A percentile compares a stretch with the other conserved stretches of the same genome.
Evolutionary conservation across 306 rosid species (phyloP).

Genomic region (Prunus campanulata): DNA sequence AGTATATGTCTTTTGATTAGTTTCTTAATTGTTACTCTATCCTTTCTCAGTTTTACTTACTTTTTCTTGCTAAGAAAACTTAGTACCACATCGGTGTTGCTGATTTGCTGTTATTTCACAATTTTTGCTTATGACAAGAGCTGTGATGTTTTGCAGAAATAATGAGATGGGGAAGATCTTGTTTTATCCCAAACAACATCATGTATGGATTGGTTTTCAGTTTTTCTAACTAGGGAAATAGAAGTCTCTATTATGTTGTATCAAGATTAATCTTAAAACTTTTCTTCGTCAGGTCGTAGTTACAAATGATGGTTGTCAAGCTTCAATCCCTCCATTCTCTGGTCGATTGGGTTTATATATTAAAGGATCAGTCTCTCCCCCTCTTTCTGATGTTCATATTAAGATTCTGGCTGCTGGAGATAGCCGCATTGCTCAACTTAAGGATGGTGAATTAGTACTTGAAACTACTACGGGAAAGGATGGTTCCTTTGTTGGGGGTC

Average conservation of each 20-base stretch:
- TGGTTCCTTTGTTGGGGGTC: conserved; percentile 82
- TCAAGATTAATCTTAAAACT: conserved; percentile 26
- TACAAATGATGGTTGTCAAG: conserved; percentile 79
- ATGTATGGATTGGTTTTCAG: conserved; percentile 47
- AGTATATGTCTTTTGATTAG: background rate
- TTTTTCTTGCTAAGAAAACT: background rate
- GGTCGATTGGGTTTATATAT: conserved; percentile 73
- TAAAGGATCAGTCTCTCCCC: conserved; percentile 89
- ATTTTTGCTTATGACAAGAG: conserved; percentile 22
- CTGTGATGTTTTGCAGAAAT: conserved; percentile 48
- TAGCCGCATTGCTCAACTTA: conserved; percentile 58
- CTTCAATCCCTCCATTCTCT: conserved; percentile 62
- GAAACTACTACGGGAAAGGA: conserved; percentile 72
- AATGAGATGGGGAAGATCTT: conserved; percentile 59
- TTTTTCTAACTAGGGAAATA: conserved; percentile 2
- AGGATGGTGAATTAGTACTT: conserved; percentile 70
- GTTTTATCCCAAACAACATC: conserved; percentile 79
- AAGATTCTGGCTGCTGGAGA: conserved; percentile 71
- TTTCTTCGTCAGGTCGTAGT: conserved; percentile 52
- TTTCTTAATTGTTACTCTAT: background rate
- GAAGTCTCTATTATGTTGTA: conserved; percentile 9
- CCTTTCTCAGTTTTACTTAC: background rate
- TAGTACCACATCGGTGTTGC: conserved; percentile 13
- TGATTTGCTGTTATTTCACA: conserved; percentile 6
- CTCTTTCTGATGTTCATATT: conserved; percentile 72